A percentile compares a stretch with the other conserved stretches of the same genome.
These are phyloP conservation scores for Leishmania aethiopica DNA, from an alignment of 208 protist species.

Conservation along the genomic window DNA sequence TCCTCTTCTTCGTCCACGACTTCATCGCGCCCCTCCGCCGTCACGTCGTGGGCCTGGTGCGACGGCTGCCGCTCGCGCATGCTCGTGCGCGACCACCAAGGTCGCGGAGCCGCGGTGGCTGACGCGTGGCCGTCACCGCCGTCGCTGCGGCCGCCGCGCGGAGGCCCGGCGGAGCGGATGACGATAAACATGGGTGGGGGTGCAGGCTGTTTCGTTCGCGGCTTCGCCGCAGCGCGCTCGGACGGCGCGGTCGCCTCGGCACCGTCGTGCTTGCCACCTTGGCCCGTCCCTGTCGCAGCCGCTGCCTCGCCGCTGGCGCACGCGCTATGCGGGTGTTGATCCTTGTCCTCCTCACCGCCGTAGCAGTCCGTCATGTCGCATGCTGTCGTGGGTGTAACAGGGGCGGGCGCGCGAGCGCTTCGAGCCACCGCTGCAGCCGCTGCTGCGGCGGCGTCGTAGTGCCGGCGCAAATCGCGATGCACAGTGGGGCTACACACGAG, in stretches of 20 bases:
- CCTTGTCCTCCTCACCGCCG: not conserved
- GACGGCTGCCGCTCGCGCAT: not conserved
- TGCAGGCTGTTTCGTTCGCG: not conserved
- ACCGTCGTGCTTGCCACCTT: not conserved
- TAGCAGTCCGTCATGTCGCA: not conserved
- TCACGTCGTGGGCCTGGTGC: not conserved
- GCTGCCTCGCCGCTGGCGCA: not conserved
- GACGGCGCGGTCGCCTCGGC: not conserved
- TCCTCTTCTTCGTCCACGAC: not conserved
- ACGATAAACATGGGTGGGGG: constrained; percentile 22
- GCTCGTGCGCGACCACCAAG: not conserved
- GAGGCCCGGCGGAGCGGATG: constrained; percentile 13
- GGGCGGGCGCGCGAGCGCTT: constrained; percentile 6
- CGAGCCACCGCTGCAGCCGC: not conserved
- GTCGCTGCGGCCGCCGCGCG: constrained; percentile 3
- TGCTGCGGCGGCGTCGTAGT: constrained; percentile 18
- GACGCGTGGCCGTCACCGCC: not conserved
- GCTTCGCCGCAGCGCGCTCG: not conserved
- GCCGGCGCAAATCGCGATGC: constrained; percentile 27
- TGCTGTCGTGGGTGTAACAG: not conserved
- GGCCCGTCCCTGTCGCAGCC: not conserved
- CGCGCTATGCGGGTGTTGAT: not conserved
- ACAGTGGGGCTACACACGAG: constrained; percentile 57
- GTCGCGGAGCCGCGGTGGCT: not conserved
- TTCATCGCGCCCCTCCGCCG: not conserved